Conservation (phyloP, 2,329 filamentous ascomycete species). For the Fusarium chuoi region DNA sequence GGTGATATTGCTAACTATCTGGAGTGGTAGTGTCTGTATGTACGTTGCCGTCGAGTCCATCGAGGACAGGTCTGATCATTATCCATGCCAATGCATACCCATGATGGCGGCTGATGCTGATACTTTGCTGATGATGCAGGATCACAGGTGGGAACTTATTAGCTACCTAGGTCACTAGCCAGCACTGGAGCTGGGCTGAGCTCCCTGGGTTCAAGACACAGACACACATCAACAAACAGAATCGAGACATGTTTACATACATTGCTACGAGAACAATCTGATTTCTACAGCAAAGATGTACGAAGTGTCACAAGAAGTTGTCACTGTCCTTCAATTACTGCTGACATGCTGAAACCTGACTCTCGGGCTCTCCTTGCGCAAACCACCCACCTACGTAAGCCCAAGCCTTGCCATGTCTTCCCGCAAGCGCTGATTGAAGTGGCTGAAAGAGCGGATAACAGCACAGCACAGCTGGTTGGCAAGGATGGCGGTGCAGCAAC, state of each 20-base stretch:
- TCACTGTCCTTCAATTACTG: not conserved
- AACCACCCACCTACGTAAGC: constrained; percentile 4
- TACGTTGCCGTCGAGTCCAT: not conserved
- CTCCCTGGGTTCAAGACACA: constrained; percentile 9
- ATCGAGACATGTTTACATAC: not conserved
- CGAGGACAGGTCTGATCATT: not conserved
- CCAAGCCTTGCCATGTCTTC: constrained; percentile 3
- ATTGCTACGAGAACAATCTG: not conserved
- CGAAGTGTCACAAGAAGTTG: not conserved
- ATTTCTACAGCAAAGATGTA: not conserved
- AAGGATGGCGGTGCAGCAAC: constrained; percentile 22
- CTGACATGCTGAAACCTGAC: constrained; percentile 2
- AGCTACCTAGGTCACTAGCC: constrained; percentile 14
- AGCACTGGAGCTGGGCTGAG: not conserved
- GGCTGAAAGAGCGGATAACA: constrained; percentile 23
- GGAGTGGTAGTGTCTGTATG: not conserved
- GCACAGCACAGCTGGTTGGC: not conserved
- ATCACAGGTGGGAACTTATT: constrained; percentile 11
- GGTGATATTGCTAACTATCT: not conserved
- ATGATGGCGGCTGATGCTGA: constrained; percentile 16
- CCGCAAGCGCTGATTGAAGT: constrained; percentile 21
- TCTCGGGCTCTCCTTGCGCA: not conserved
- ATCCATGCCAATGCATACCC: not conserved
- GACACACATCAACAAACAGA: not conserved
- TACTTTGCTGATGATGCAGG: constrained; percentile 14